phyloP scores from a whole-genome alignment of 495 filamentous ascomycete species.

The Mytilinidion resinicola region DNA sequence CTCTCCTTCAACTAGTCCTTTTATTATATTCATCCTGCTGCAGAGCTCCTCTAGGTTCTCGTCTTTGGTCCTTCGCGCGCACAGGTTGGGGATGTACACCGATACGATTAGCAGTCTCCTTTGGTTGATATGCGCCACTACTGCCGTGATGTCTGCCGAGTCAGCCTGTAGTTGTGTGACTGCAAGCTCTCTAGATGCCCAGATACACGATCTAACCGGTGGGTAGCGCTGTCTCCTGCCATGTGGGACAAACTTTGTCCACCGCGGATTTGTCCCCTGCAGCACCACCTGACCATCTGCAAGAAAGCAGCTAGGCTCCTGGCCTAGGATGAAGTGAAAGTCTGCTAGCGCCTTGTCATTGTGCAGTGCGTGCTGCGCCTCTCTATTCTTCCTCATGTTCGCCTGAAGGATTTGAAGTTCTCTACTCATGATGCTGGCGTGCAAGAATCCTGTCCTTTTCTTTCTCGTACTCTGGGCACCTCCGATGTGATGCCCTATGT shows the following conservation, averaged over 20 bases:
- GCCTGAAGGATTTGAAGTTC: constrained; percentile 12
- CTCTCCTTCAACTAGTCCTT: constrained; percentile 2
- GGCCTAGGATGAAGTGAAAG: constrained; percentile 20
- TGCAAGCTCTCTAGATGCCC: constrained; percentile 1
- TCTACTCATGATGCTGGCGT: not conserved
- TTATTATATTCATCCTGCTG: constrained; percentile 11
- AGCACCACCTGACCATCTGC: constrained; percentile 12
- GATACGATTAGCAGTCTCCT: constrained; percentile 7
- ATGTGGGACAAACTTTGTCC: constrained; percentile 11
- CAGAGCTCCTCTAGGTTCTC: constrained; percentile 11
- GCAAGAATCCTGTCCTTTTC: constrained; percentile 11
- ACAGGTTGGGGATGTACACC: constrained; percentile 6
- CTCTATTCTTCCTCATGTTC: constrained; percentile 14
- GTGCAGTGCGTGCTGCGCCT: constrained; percentile 12
- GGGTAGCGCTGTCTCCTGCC: not conserved
- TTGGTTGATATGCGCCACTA: not conserved
- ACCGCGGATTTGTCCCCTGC: constrained; percentile 10
- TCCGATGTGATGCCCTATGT: constrained; percentile 10
- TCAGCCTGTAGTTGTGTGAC: not conserved
- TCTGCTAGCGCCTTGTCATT: constrained; percentile 9
- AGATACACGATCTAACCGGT: constrained; percentile 1
- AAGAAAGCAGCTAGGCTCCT: constrained; percentile 17
- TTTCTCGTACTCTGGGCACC: constrained; percentile 13
- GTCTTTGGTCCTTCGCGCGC: constrained; percentile 8
- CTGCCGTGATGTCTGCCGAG: constrained; percentile 11